Percentiles rank a stretch among this genome's conserved stretches.
Evolutionary conservation across 352 stramenopile genomes (phyloP).

Genomic region (Globisporangium iwayamae): DNA sequence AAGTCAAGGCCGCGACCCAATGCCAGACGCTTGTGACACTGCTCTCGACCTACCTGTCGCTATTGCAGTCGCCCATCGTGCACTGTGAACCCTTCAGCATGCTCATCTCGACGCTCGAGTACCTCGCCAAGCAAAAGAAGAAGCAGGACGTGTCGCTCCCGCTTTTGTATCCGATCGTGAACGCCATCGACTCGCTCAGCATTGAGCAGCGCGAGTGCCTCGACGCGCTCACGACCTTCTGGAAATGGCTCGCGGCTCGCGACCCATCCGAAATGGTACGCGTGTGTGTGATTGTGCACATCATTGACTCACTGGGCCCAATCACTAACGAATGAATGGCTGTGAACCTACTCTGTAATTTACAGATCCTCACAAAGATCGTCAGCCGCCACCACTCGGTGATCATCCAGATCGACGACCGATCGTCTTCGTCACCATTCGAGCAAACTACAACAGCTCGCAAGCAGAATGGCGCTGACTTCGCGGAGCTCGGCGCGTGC

Average conservation of each 20-base stretch:
- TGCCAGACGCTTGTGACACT: constrained; percentile 38
- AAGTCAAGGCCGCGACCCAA: constrained; percentile 26
- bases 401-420: constrained; percentile 35
- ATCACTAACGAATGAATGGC: background rate
- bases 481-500: constrained; percentile 36
- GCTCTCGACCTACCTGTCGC: constrained; percentile 39
- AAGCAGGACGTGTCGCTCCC: constrained; percentile 24
- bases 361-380: constrained; percentile 40
- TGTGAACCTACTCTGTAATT: background rate
- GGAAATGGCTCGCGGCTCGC: constrained; percentile 35
- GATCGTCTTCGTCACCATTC: background rate
- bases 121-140: constrained; percentile 33
- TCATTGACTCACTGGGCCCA: background rate
- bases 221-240: constrained; percentile 56
- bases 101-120: constrained; percentile 62
- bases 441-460: background rate
- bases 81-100: constrained; percentile 43
- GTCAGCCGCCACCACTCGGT: constrained; percentile 31
- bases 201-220: constrained; percentile 74
- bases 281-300: background rate
- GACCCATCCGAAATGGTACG: constrained; percentile 40
- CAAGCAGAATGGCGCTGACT: background rate
- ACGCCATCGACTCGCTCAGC: constrained; percentile 61
- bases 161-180: constrained; percentile 66
- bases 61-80: constrained; percentile 47